Conservation (phyloP, 2,329 filamentous ascomycete species). For the Chrysoporthe austroafricana region DNA sequence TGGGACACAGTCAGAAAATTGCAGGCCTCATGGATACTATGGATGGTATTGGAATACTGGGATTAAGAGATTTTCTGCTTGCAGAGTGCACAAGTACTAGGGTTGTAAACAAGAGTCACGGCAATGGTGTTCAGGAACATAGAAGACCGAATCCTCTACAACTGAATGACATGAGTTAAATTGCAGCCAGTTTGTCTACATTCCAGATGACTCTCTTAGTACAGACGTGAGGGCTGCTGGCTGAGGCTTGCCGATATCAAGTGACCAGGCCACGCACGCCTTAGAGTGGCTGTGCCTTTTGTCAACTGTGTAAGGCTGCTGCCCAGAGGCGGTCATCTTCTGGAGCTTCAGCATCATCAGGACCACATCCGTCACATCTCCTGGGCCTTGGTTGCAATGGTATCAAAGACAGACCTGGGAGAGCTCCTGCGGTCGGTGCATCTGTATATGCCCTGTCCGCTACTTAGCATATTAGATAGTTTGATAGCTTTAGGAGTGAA, state of each 20-base stretch:
- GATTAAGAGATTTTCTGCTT: neutral
- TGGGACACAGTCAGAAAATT: neutral
- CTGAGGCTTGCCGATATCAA: neutral
- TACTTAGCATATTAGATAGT: too few species aligned
- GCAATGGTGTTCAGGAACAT: neutral
- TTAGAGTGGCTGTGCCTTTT: neutral
- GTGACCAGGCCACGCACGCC: constrained; percentile 5
- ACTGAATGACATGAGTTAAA: neutral
- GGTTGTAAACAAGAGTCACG: neutral
- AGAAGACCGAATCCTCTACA: neutral
- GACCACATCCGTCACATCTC: neutral
- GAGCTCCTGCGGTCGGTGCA: neutral
- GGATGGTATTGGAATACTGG: constrained; percentile 8
- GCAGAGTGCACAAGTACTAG: neutral
- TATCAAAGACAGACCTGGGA: neutral
- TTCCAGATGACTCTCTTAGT: neutral
- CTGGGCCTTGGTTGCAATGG: neutral
- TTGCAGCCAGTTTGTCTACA: neutral
- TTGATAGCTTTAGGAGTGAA: neutral
- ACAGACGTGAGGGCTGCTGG: neutral
- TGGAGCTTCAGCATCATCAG: neutral
- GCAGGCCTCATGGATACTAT: neutral
- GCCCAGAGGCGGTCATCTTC: neutral
- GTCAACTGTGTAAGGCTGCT: neutral
- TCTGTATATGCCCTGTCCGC: too few species aligned